Base-by-base conservation (phyloP, 1,284 basidiomycete species). In the Ganoderma sp. region DNA sequence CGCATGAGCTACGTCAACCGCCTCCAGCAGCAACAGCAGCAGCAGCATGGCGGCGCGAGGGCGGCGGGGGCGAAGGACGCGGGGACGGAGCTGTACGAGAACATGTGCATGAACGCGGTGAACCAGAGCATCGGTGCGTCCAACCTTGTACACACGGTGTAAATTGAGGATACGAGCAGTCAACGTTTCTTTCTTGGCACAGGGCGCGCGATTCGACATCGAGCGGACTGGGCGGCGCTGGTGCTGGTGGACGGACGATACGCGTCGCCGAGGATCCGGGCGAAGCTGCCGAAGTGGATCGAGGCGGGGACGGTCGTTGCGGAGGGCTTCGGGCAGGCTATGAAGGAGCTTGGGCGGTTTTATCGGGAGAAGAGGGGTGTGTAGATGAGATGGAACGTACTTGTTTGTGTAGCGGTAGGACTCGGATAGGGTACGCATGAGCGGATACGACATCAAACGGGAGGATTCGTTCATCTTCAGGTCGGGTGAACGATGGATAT, bases 31-130 rank as follows among this genome's bases (percentile, higher is more conserved):
- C 58, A 39, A 2, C 84, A 79, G 66, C 65, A 74, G 14, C 81
- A 78, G 67, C 32, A 32, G 5, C 32, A 32, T n/a, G n/a, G 4
- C 32, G 32, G 32, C 32, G 76, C 73, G 34, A 73, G 77, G 0
- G 84, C 87, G 9, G 34, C 28, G 22, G 56, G 65, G 1, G 81
- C 84, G 66, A 89, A 88, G 72, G 89, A 95, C 73, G 93, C 96
- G 4, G 93, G 90, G 3, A 87, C 88, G 34, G 93, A 96, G 79
- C 81, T 97, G 59, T 97, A 97, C 79, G 91, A 93, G 81, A 97
- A 97, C 78, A 87, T 96, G 84, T 98, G 96, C 76, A 98, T 98
- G 95, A 94, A 95, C 73, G 88, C 96, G 0, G 96, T 99, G 54
- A 99, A 99, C 80, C 97, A 99, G 79, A 96, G 94, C 66, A 98